Evolutionary conservation across 2,329 filamentous ascomycete species (phyloP), one percentile per base, ranked within the genome.

Genomic region (Penicillium thymicola): DNA sequence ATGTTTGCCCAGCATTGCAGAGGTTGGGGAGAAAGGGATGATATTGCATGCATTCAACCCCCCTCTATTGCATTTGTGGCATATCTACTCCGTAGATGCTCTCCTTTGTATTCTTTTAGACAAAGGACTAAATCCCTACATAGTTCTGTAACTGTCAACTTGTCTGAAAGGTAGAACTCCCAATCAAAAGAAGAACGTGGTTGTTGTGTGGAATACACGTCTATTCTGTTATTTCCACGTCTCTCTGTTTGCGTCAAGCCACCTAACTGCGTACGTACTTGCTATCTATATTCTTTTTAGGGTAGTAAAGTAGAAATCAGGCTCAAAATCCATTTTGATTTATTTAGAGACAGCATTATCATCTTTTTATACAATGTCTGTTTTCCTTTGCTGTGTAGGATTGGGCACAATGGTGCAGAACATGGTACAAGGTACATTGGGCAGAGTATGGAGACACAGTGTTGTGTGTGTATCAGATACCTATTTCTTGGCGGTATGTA

Each of bases 141-240:
- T 13, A 32, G n/a, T n/a, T 21, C 2, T 32, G 30, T 25, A 8
- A 16, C 36, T 30, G 41, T 52, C 49, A 58, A 62, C 46, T 25
- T 56, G 56, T 64, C 21, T 60, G 55, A 51, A 62, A 64, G 59
- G 58, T 56, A 57, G 55, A 52, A 36, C 48, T 48, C 36, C 63
- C 64, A 66, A 66, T 66, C 30, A 52, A 16, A 47, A 14, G 7
- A 3, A 9, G 46, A 11, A 50, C 28, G 64, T 66, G 64, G 59
- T 18, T 34, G 5, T 51, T 58, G 44, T 13, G 18, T 36, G 21
- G 28, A 30, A 51, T 57, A 65, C 59, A 60, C 23, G 54, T 60
- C 62, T 7, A 55, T 49, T 27, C 4, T 1, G 10, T 43, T 62
- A 48, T 40, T 60, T 44, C 61, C 62, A 65, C 62, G 10, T 4